phyloP scores from a whole-genome alignment of 805 yeast genomes.

The Dipodascopsis uninucleata region DNA sequence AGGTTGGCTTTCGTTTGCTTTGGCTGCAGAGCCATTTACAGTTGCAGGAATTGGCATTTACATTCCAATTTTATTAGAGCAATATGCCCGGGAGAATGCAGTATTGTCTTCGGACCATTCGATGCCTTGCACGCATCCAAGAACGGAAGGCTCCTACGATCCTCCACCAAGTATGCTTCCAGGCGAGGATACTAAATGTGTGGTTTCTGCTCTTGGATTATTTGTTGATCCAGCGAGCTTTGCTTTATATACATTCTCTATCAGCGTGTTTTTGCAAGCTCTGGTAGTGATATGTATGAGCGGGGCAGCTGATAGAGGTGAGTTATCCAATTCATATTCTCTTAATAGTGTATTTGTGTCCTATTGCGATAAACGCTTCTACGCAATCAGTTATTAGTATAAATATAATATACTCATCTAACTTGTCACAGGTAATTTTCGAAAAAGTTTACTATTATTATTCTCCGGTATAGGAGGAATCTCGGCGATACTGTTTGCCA shows the following conservation, averaged over 20 bases:
- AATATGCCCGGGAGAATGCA: conserved; percentile 69
- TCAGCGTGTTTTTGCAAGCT: conserved; percentile 70
- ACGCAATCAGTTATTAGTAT: too few relatives aligned
- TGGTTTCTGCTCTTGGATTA: conserved; percentile 43
- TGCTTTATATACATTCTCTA: conserved; percentile 69
- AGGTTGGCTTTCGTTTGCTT: conserved; percentile 59
- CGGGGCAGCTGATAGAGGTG: conserved; percentile 66
- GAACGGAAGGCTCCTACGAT: conserved; percentile 9
- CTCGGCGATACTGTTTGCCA: conserved; percentile 47
- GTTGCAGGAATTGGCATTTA: conserved; percentile 78
- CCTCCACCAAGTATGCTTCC: conserved; percentile 35
- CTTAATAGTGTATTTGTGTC: not conserved
- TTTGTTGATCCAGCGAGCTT: conserved; percentile 70
- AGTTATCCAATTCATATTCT: not conserved
- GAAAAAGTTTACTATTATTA: conserved; percentile 52
- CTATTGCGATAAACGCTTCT: too few relatives aligned
- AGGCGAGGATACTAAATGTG: conserved; percentile 41
- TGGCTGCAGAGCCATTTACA: conserved; percentile 78
- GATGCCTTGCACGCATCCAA: conserved; percentile 47
- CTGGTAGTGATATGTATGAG: conserved; percentile 66
- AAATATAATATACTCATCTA: not conserved
- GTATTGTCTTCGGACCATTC: conserved; percentile 57
- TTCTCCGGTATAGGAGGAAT: conserved; percentile 61
- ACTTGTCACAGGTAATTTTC: conserved; percentile 42
- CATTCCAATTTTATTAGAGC: conserved; percentile 67